Conservation (phyloP, 306 rosid species). For the Trifolium repens region DNA sequence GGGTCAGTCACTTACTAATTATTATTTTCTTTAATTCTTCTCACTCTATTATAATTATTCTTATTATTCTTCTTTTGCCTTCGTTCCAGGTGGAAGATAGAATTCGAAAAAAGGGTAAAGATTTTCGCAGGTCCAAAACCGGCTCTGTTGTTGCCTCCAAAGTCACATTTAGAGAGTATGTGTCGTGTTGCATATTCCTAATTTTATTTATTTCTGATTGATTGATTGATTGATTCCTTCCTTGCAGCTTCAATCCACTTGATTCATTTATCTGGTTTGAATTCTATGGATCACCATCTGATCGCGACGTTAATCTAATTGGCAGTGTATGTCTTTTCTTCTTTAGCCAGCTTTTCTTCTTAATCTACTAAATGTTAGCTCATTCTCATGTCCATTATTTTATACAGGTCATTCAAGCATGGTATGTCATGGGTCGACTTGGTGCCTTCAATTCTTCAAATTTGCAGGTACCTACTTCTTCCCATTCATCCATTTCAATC, state of each 20-base stretch:
- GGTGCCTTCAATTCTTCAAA: slow-evolving; percentile 89
- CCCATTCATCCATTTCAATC: neutral
- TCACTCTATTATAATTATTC: neutral
- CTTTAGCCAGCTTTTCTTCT: neutral
- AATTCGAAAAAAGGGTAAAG: slow-evolving; percentile 77
- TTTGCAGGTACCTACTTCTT: slow-evolving; percentile 63
- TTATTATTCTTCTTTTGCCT: neutral
- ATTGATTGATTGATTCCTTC: too few relatives aligned
- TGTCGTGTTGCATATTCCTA: neutral
- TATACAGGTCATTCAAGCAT: slow-evolving; percentile 84
- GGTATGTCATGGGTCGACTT: slow-evolving; percentile 97
- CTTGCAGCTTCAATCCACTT: slow-evolving; percentile 83
- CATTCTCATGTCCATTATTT: slow-evolving; percentile 5
- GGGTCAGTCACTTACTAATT: slow-evolving; percentile 35
- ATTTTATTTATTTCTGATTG: too few relatives aligned
- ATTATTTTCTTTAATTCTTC: neutral
- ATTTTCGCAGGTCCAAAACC: slow-evolving; percentile 76
- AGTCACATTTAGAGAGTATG: slow-evolving; percentile 93
- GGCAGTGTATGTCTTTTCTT: slow-evolving; percentile 68
- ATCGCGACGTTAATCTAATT: slow-evolving; percentile 72
- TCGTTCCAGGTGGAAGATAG: slow-evolving; percentile 72
- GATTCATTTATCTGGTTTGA: slow-evolving; percentile 93
- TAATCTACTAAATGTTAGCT: neutral
- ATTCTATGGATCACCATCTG: slow-evolving; percentile 81
- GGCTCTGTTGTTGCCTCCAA: slow-evolving; percentile 90